Evolutionary conservation across 345 rosid species (phyloP), one percentile per base, ranked within the genome.

Genomic region (Cochlearia excelsa): DNA sequence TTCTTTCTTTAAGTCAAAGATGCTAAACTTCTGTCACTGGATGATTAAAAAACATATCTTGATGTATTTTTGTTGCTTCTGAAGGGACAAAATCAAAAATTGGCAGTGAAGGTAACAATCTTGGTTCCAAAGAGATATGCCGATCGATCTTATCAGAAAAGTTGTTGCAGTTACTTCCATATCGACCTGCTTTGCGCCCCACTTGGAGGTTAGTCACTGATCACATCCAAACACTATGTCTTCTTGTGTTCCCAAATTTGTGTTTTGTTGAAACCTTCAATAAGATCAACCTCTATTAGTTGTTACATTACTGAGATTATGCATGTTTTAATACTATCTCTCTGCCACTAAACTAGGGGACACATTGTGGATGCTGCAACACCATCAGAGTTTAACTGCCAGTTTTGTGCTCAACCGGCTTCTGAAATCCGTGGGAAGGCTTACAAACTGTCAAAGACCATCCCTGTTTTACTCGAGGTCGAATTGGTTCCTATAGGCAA

Each of bases 201-300:
- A 78, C 68, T 61, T 86, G 89, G 89, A 80, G 11, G 87, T 85
- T 49, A 46, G 85, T 51, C 46, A 52, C 59, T 23, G 30, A 40
- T 48, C 28, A 3, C 48, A 39, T 16, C 37, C 3, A 26, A 44
- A 46, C 46, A 16, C 40, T 52, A 37, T 61, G 6, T 66, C 49
- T 58, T 63, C 16, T 50, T 48, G 49, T 45, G 11, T n/a, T 43
- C 4, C 30, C 4, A 37, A n/a, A 38, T 55, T 9, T 51, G 30
- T 48, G 42, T 51, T 42, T 23, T 51, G 44, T 40, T 27, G 16
- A 26, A 37, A 16, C 43, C 42, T 56, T 49, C 16, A n/a, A 5
- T n/a, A 16, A 40, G 46, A 46, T 11, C 68, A 54, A 16, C 52
- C 67, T 47, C 37, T 47, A 28, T 7, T 45, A 33, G 4, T 45